A percentile compares a stretch with the other conserved stretches of the same genome.
These are phyloP conservation scores for Monosporozyma solicola DNA, from an alignment of 805 yeast species.

Conservation along the genomic window DNA sequence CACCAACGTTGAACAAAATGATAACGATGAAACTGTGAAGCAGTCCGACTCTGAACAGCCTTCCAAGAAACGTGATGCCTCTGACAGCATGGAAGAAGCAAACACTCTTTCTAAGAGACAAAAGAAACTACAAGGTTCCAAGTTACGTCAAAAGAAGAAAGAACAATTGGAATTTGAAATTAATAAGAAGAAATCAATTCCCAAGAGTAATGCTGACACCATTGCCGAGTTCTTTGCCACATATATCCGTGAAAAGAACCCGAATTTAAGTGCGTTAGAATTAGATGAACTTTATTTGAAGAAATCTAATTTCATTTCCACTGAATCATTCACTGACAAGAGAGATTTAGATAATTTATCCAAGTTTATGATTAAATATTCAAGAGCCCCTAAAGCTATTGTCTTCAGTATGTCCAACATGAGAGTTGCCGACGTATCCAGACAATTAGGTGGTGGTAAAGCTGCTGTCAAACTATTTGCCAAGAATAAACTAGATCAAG, in stretches of 20 bases:
- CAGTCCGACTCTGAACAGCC: neutral
- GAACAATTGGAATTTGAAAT: slow-evolving; percentile 58
- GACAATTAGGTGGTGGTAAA: slow-evolving; percentile 46
- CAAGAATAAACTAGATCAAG: slow-evolving; percentile 64
- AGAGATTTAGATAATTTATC: slow-evolving; percentile 50
- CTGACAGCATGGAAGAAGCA: slow-evolving; percentile 7
- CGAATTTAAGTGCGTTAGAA: slow-evolving; percentile 68
- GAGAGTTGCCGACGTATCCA: slow-evolving; percentile 76
- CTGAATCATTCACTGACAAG: slow-evolving; percentile 45
- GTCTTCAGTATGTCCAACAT: slow-evolving; percentile 68
- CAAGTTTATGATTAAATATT: slow-evolving; percentile 43
- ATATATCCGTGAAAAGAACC: slow-evolving; percentile 48
- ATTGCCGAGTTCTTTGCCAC: slow-evolving; percentile 62
- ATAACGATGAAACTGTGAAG: neutral
- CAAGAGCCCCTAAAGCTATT: slow-evolving; percentile 37
- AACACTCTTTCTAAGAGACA: slow-evolving; percentile 23
- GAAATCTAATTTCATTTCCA: slow-evolving; percentile 49
- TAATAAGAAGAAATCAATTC: slow-evolving; percentile 45
- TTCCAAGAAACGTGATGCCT: slow-evolving; percentile 11
- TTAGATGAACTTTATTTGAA: slow-evolving; percentile 54
- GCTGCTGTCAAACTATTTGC: slow-evolving; percentile 63
- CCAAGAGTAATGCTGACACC: slow-evolving; percentile 46
- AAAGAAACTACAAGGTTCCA: slow-evolving; percentile 28
- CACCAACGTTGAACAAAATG: slow-evolving; percentile 19
- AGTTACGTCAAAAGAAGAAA: slow-evolving; percentile 54